Conservation (phyloP, 306 rosid species). For the Fragaria ananassa region DNA sequence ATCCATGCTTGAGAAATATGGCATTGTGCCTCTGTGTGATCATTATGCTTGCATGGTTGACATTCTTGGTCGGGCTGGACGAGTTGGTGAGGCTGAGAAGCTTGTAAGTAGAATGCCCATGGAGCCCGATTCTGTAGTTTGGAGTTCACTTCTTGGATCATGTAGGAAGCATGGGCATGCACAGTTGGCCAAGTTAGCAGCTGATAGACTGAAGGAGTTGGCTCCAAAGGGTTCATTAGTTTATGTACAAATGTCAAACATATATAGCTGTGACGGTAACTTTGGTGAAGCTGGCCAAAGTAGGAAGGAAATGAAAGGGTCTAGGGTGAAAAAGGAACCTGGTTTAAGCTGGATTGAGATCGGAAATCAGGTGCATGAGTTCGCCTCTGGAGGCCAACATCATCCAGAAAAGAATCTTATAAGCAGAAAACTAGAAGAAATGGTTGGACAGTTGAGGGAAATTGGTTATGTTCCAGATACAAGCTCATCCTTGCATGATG, state of each 20-base stretch:
- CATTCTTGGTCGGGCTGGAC: slow-evolving; percentile 77
- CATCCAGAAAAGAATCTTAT: slow-evolving; percentile 53
- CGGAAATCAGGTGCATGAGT: slow-evolving; percentile 71
- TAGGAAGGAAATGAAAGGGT: slow-evolving; percentile 73
- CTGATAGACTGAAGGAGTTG: slow-evolving; percentile 60
- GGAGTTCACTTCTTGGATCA: slow-evolving; percentile 88
- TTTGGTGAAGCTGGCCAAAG: slow-evolving; percentile 54
- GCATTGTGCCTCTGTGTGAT: slow-evolving; percentile 58
- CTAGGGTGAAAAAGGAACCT: slow-evolving; percentile 73
- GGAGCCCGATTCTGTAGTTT: slow-evolving; percentile 79
- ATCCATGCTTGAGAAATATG: slow-evolving; percentile 42
- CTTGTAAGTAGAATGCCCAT: slow-evolving; percentile 69
- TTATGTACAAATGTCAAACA: slow-evolving; percentile 82
- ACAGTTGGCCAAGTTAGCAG: slow-evolving; percentile 65
- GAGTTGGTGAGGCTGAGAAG: slow-evolving; percentile 55
- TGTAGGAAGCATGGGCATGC: slow-evolving; percentile 77
- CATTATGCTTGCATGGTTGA: slow-evolving; percentile 94
- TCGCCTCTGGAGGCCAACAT: slow-evolving; percentile 63
- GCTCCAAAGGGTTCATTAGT: slow-evolving; percentile 65
- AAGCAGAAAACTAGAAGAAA: slow-evolving; percentile 46
- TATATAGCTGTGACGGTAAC: slow-evolving; percentile 57
- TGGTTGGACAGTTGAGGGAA: slow-evolving; percentile 62
- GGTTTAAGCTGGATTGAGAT: slow-evolving; percentile 86
- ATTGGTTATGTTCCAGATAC: slow-evolving; percentile 78
- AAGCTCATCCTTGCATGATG: slow-evolving; percentile 56